Evolutionary conservation across 768 basidiomycete genomes (phyloP).

Genomic region (Rhizopogon roseolus): DNA sequence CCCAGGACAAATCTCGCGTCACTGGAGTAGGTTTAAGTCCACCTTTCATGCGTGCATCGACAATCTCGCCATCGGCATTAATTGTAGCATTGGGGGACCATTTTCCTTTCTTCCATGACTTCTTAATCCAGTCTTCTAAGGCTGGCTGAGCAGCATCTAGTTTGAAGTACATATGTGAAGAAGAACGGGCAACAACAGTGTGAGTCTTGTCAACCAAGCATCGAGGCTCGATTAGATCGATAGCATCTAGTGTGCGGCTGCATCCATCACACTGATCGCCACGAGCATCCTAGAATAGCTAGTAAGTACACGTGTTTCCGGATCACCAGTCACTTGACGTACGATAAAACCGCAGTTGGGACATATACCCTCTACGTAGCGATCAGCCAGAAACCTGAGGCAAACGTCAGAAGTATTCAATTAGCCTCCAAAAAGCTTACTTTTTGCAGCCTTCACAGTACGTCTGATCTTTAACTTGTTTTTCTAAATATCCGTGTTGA

Average conservation of each 20-base stretch:
- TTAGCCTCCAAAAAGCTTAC: constrained; percentile 31
- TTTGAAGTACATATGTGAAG: constrained; percentile 89
- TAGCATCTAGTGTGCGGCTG: constrained; percentile 85
- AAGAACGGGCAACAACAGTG: constrained; percentile 65
- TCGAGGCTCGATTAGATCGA: constrained; percentile 91
- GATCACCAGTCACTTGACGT: constrained; percentile 11
- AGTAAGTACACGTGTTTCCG: not conserved
- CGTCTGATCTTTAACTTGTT: constrained; percentile 86
- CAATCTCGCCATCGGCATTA: constrained; percentile 80
- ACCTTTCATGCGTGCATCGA: constrained; percentile 82
- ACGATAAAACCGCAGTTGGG: constrained; percentile 89
- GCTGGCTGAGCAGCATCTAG: constrained; percentile 78
- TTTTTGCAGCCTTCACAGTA: constrained; percentile 91
- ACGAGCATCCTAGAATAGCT: constrained; percentile 70
- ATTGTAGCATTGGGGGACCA: constrained; percentile 94
- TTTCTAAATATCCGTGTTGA: constrained; percentile 70
- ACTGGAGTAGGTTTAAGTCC: constrained; percentile 88
- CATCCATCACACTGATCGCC: constrained; percentile 98
- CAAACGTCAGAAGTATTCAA: constrained; percentile 1
- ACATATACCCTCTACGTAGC: constrained; percentile 97
- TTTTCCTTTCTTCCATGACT: constrained; percentile 73
- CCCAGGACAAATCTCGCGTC: constrained; percentile 94
- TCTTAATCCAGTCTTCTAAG: constrained; percentile 85
- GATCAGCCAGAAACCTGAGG: constrained; percentile 86
- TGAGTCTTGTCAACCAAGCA: constrained; percentile 86